phyloP scores from a whole-genome alignment of 202 grass and related monocot genomes.

The Elaeis oleifera region DNA sequence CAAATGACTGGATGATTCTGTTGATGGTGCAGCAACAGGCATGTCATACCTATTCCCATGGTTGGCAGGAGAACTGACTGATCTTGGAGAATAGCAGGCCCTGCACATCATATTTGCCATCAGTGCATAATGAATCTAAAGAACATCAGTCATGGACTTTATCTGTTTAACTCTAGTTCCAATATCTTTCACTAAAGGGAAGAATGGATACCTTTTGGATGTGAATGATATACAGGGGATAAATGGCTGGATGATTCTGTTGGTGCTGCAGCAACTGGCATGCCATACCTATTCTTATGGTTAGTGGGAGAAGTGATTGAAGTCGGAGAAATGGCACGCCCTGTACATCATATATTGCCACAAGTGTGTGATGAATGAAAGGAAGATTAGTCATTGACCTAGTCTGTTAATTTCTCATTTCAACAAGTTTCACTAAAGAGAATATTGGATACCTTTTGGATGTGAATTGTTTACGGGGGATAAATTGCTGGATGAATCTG shows the following conservation, averaged over 20 bases:
- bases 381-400: conserved; percentile 21
- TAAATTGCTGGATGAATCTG: neutral
- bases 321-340: too few relatives aligned
- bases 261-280: neutral
- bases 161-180: too few relatives aligned
- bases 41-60: conserved; percentile 27
- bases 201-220: conserved; percentile 10
- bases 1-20: conserved; percentile 13
- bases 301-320: too few relatives aligned
- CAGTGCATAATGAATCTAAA: too few relatives aligned
- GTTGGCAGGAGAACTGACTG: conserved; percentile 23
- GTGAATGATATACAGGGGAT: conserved; percentile 28
- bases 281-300: too few relatives aligned
- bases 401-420: too few relatives aligned
- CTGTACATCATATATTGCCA: neutral
- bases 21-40: conserved; percentile 19
- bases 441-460: conserved; percentile 25
- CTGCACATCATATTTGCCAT: conserved; percentile 15
- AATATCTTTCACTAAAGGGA: too few relatives aligned
- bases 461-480: conserved; percentile 12
- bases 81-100: conserved; percentile 27
- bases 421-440: neutral
- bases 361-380: conserved; percentile 10
- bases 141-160: too few relatives aligned
- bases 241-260: conserved; percentile 16